These are phyloP conservation scores for Trichophyton verrucosum DNA, from an alignment of 2,329 filamentous ascomycete species.

Conservation along the genomic window DNA sequence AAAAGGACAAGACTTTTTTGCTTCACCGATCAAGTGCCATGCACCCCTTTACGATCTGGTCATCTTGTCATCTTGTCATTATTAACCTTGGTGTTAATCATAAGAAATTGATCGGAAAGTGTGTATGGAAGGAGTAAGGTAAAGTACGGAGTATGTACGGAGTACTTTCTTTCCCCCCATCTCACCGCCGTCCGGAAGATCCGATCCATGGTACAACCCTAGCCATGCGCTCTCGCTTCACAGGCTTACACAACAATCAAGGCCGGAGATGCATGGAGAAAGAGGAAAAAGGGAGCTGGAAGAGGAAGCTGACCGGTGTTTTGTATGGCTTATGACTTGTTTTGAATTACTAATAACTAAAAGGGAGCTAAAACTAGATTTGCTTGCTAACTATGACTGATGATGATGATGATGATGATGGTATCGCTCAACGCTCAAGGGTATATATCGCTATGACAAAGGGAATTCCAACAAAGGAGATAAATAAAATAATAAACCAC, in stretches of 20 bases:
- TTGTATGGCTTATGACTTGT: background rate
- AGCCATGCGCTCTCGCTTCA: background rate
- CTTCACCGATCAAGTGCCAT: background rate
- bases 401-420: background rate
- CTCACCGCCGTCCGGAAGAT: background rate
- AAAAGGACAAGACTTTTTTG: background rate
- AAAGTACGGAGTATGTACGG: no score
- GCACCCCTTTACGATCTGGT: background rate
- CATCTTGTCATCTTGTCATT: no score
- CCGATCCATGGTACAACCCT: background rate
- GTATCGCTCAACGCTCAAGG: conserved; percentile 1
- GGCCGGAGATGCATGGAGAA: background rate
- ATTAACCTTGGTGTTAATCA: no score
- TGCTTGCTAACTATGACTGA: background rate
- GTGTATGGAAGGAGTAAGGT: background rate
- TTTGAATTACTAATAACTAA: background rate
- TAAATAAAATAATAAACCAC: background rate
- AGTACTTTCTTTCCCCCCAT: background rate
- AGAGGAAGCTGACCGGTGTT: no score
- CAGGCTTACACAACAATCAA: background rate
- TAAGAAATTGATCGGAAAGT: no score
- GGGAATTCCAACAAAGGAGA: background rate
- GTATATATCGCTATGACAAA: background rate
- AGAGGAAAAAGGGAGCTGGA: background rate
- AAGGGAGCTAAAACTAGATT: background rate